Evolutionary conservation across 768 basidiomycete genomes (phyloP), one percentile per base, ranked within the genome.

Genomic region (Gymnopilus junonius): DNA sequence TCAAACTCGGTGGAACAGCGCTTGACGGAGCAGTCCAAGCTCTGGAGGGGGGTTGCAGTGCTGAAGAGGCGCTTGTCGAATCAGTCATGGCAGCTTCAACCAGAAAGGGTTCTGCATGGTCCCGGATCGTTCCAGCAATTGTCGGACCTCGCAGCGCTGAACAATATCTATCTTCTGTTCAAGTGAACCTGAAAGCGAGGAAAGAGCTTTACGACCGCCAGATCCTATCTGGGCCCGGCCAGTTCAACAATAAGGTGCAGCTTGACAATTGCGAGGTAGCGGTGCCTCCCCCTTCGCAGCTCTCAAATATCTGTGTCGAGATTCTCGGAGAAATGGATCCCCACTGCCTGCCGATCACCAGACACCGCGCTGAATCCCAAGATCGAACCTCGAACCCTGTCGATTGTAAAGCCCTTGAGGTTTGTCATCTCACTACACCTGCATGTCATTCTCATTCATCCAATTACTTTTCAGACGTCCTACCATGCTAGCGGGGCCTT

Each of bases 151-250:
- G 79, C 39, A 79, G 74, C 40, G 72, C 76, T 25, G 79, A 80
- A 23, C 76, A 81, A 43, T 84, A 85, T 66, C 73, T 77, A 55
- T 80, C 82, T 17, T 80, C 83, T 8, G 73, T 85, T 55, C 76
- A 81, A 50, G 62, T 83, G 66, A 80, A 81, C 32, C 72, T 84
- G 64, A 79, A 77, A 55, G 71, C 78, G 53, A 77, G 83, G 39
- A 77, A 75, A 62, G 80, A 83, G 45, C 76, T 82, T 48, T 75
- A 74, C 42, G 71, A 78, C 50, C 70, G 70, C 51, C 76, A 74
- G 66, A 80, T 77, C 48, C 69, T 68, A 23, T 71, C 76, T 54
- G 76, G 78, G 39, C 82, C 81, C 43, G 84, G 80, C 80, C 83
- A 82, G 69, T 76, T 72, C 25, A 68, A 79, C 12, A 81, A 79